Percentiles rank a stretch among this genome's conserved stretches.
Conservation (phyloP, 805 yeast genomes). For the Candida krabiensis region DNA sequence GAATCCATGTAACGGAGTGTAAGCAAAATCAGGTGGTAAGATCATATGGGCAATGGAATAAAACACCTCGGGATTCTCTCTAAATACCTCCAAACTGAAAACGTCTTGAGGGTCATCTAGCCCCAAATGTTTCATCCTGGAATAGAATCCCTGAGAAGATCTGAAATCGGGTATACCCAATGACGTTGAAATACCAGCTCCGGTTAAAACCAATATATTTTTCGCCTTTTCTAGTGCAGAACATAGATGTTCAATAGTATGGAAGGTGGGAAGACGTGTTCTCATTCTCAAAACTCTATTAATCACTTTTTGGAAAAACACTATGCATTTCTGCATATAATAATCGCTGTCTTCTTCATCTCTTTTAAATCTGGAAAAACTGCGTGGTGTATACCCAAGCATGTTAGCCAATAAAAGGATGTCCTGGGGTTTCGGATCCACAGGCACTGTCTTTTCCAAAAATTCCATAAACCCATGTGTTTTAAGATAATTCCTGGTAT, state of each 20-base stretch:
- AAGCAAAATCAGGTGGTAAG: constrained; percentile 67
- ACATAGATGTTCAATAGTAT: constrained; percentile 58
- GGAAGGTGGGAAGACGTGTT: constrained; percentile 51
- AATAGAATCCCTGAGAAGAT: constrained; percentile 82
- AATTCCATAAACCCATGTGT: constrained; percentile 62
- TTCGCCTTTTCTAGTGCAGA: constrained; percentile 52
- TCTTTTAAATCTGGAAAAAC: constrained; percentile 12
- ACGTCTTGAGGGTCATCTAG: constrained; percentile 89
- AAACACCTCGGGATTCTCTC: constrained; percentile 74
- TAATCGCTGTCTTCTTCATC: constrained; percentile 12
- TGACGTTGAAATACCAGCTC: constrained; percentile 91
- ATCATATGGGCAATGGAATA: constrained; percentile 86
- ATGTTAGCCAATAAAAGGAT: constrained; percentile 55
- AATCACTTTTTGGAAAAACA: constrained; percentile 62
- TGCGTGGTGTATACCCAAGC: constrained; percentile 52
- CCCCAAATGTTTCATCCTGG: constrained; percentile 65
- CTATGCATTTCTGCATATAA: constrained; percentile 35
- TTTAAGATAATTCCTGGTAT: constrained; percentile 55
- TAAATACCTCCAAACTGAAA: constrained; percentile 71
- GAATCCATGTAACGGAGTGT: constrained; percentile 80
- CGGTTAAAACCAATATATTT: constrained; percentile 74
- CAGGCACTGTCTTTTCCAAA: constrained; percentile 51
- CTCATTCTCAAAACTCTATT: constrained; percentile 59
- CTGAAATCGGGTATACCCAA: constrained; percentile 92
- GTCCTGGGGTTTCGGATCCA: constrained; percentile 57